Evolutionary conservation across 2,329 filamentous ascomycete species (phyloP).

Genomic region (Scedosporium dehoogii): DNA sequence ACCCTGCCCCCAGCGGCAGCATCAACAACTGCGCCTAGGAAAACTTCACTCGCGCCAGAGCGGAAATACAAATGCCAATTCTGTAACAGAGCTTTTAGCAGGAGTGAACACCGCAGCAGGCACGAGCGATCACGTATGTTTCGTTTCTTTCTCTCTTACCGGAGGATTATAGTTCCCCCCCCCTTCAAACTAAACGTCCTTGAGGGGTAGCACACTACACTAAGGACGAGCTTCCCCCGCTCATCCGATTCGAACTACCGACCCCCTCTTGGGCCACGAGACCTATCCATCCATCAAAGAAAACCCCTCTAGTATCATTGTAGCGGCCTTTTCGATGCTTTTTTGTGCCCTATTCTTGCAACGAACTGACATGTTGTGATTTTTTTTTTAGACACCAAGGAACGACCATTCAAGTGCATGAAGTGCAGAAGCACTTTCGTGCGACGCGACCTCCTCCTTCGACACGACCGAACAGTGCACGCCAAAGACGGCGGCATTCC

Average conservation of each 20-base stretch:
- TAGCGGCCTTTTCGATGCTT: slow-evolving; percentile 1
- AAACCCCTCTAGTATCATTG: slow-evolving; percentile 3
- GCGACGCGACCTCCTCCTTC: slow-evolving; percentile 86
- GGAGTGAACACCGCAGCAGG: slow-evolving; percentile 92
- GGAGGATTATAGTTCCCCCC: not conserved
- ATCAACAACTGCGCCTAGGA: slow-evolving; percentile 64
- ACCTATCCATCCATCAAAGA: slow-evolving; percentile 9
- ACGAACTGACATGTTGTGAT: slow-evolving; percentile 9
- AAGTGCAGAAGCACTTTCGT: slow-evolving; percentile 99
- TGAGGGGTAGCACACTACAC: not conserved
- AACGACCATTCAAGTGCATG: slow-evolving; percentile 95
- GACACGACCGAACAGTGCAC: slow-evolving; percentile 96
- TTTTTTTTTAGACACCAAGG: slow-evolving; percentile 71
- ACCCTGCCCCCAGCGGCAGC: slow-evolving; percentile 52
- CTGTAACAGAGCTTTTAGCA: slow-evolving; percentile 93
- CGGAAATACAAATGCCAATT: slow-evolving; percentile 99
- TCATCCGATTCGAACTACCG: not conserved
- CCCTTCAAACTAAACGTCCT: not conserved
- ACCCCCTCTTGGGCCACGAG: slow-evolving; percentile 8
- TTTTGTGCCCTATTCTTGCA: not conserved
- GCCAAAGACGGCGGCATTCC: slow-evolving; percentile 94
- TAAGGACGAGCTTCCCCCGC: not conserved
- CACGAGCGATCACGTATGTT: slow-evolving; percentile 97
- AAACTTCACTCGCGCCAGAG: slow-evolving; percentile 70
- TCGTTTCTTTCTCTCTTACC: slow-evolving; percentile 9